Base-by-base conservation (phyloP, 2,329 filamentous ascomycete species). In the Ploettnerulaceae sp. region DNA sequence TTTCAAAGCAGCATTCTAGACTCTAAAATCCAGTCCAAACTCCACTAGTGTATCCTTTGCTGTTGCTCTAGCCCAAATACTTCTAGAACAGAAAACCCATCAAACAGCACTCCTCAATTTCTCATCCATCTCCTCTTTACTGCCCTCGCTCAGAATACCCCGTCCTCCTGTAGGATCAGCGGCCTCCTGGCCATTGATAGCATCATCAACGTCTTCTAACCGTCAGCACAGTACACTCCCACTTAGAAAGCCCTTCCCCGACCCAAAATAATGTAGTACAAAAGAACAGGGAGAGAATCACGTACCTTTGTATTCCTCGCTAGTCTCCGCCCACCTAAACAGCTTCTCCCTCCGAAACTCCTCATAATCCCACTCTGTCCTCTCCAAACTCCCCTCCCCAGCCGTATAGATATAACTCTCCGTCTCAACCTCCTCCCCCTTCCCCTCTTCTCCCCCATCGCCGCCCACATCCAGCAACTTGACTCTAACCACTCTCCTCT, bases 301-400 rank as follows among this genome's bases (percentile, higher is more conserved):
- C 26, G 17, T 18, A 43, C 56, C 56, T 18, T 52, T 40, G 45
- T 55, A 60, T 37, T 62, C 58, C 9, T 53, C 43, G 34, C 51
- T 57, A n/a, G 41, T 24, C 40, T 48, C 54, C 18, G 55, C 50
- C 70, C 74, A 49, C 74, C 70, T 69, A 38, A 65, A 61, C 74
- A 85, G 70, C 70, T 89, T 95, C 52, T 93, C 82, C 58, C 74
- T 72, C 51, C 84, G 79, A 63, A 96, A 97, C 53, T 86, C 80
- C 37, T 83, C 81, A 68, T 89, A 93, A 64, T 95, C 87, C 91
- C 91, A 97, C 65, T 95, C 89, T 17, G 70, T 67, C 24, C 77
- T 71, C 65, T 95, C 88, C 14, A 97, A 68, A 0, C 60, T 28
- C 0, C 66, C 55, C 12, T 69, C 64, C 1, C 69, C 53, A 11